Evolutionary conservation across 805 yeast genomes (phyloP), one percentile per base, ranked within the genome.

Genomic region (Yamadazyma kitorensis): DNA sequence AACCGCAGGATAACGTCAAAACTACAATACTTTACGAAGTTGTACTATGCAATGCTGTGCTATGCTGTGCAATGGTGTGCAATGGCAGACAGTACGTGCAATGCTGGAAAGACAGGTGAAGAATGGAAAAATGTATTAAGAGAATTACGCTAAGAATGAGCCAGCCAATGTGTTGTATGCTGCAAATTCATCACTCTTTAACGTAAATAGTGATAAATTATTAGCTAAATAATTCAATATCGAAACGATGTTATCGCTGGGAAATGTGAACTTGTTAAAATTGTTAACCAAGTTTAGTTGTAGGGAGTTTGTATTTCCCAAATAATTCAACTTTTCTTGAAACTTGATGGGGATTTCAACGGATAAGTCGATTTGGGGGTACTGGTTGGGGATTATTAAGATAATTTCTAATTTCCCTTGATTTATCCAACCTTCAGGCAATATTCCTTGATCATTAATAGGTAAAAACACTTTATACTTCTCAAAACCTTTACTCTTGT

Each of bases 391-490:
- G 12, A 67, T 54, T 2, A 50, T 41, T 7, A 67, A 27, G 38
- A 63, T 45, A 13, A 66, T 26, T 22, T 66, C 70, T 3, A 65
- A 32, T 8, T 21, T 37, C 8, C 41, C 45, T 33, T 54, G 47
- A 18, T 40, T 32, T 2, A 33, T 29, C 70, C 70, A 66, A 7
- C 56, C 29, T 10, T 41, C 41, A 2, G 70, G 72, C 10, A 32
- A 31, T 9, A 33, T 29, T 8, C 31, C 19, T n/a, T 33, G 29
- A 7, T 36, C 27, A 10, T 36, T 35, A 7, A 63, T 45, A 4
- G 70, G 70, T 4, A 66, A 18, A 6, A 44, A 44, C 5, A 67
- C 39, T 37, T 61, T 64, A 44, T 54, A 64, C 15, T 57, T 49
- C 20, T 51, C 53, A 29, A 54, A 61, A 6, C 34, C 19, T 14